These are phyloP conservation scores for Picea engelmannii DNA, from an alignment of 83 land plant species.

Conservation along the genomic window DNA sequence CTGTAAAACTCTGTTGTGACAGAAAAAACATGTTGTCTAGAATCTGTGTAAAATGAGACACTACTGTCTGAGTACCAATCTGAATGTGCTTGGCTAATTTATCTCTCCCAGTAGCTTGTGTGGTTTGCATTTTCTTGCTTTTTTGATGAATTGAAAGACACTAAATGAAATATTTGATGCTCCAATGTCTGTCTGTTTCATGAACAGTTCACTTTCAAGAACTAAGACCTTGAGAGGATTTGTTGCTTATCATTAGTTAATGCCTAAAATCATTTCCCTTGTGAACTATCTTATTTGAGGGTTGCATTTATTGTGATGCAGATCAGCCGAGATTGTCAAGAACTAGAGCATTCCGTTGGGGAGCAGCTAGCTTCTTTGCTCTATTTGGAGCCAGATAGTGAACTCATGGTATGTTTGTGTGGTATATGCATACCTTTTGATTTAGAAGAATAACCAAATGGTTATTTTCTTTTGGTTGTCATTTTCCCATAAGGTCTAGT, in stretches of 20 bases:
- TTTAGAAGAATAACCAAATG: neutral
- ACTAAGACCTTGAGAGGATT: neutral
- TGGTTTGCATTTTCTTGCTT: too few species aligned
- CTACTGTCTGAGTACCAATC: too few species aligned
- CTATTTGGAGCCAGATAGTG: slow-evolving; percentile 94
- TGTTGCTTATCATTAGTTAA: neutral
- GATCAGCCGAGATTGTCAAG: slow-evolving; percentile 98
- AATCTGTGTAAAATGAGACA: too few species aligned
- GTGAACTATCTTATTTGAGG: neutral
- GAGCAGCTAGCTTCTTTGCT: slow-evolving; percentile 89
- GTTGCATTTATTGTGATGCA: slow-evolving; percentile 13
- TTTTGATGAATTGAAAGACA: neutral
- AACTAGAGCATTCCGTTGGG: slow-evolving; percentile 86
- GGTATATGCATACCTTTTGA: neutral
- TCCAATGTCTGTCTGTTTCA: neutral
- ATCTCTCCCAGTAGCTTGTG: neutral
- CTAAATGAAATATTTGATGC: neutral
- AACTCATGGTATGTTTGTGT: slow-evolving; percentile 76
- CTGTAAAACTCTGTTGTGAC: too few species aligned
- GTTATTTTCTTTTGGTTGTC: neutral
- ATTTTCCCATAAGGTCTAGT: neutral
- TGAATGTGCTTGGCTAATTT: neutral
- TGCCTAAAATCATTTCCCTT: neutral
- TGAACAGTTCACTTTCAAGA: neutral
- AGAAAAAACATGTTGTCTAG: too few species aligned